Evolutionary conservation across 495 filamentous ascomycete genomes (phyloP), one percentile per base, ranked within the genome.

Genomic region (Aspergillus coremiiformis): DNA sequence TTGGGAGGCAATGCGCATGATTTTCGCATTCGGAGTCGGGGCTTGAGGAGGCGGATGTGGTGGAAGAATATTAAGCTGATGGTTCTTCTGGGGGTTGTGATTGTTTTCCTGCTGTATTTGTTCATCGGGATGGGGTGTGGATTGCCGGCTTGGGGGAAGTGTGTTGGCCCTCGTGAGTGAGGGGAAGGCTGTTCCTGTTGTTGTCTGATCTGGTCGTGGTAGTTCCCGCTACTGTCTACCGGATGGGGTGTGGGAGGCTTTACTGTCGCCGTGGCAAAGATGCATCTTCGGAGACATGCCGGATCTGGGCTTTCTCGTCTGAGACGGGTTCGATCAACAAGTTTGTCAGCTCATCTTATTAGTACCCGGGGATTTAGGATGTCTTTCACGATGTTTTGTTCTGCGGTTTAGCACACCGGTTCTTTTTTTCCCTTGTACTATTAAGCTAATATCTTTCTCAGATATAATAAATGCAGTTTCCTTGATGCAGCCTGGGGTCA

Each of bases 21-120:
- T 71, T 96, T 96, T 65, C 69, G 90, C 46, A 80, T 95, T n/a
- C 72, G 90, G 55, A 90, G 85, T 62, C 75, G 87, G 22, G 88
- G 88, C 0, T 65, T 99, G 66, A 86, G 92, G 73, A 76, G 93
- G 67, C 75, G 82, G 61, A 97, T 97, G 94, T 99, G 93, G 93
- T 99, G 92, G 91, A 98, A 98, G 84, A 98, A 98, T 72, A 78
- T 92, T 17, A 93, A 94, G 70, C 57, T 90, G 63, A 96, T 97
- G 90, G 82, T 82, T 30, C 66, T 99, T 60, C 68, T 99, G 58
- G 81, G 76, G 2, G 59, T 96, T 43, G 93, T 97, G 37, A 66
- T 94, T 30, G 67, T 90, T 12, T 86, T 99, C 68, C 80, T 99
- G 71, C 58, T 97, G 4, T 89, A 89, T 66, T 63, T 89, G 15